Evolutionary conservation across 768 basidiomycete genomes (phyloP).

Genomic region (Kwoniella sp.): DNA sequence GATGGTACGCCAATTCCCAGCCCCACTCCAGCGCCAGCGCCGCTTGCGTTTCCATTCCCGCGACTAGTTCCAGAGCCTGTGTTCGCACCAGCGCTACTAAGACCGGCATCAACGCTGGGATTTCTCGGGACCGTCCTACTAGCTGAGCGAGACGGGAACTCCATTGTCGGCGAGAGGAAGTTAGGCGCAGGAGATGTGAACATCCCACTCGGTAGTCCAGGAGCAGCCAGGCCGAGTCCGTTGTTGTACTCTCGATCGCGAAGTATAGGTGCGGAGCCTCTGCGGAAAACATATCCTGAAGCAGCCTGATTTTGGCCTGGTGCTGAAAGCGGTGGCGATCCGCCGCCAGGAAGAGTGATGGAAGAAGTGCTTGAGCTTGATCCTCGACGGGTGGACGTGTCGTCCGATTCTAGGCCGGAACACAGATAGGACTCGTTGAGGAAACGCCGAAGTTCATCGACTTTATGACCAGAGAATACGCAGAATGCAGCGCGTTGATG

Average conservation of each 20-base stretch:
- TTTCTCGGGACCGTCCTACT: background rate
- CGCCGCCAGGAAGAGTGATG: constrained; percentile 31
- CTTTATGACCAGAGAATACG: constrained; percentile 92
- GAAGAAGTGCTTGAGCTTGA: constrained; percentile 35
- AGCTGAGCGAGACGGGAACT: background rate
- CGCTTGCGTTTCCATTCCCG: background rate
- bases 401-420: constrained; percentile 22
- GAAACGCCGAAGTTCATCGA: constrained; percentile 76
- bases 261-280: constrained; percentile 17
- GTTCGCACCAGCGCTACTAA: background rate
- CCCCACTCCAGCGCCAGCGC: background rate
- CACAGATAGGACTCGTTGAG: constrained; percentile 56
- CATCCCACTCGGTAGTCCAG: constrained; percentile 19
- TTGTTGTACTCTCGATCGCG: background rate
- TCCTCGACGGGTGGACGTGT: constrained; percentile 32
- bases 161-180: constrained; percentile 18
- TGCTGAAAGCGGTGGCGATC: constrained; percentile 9
- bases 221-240: background rate
- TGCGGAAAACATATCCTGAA: constrained; percentile 3
- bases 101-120: background rate
- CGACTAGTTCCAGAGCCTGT: background rate
- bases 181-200: constrained; percentile 20
- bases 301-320: background rate
- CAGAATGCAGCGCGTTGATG: constrained; percentile 89
- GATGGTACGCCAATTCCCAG: constrained; percentile 2